Evolutionary conservation across 176 grass and related monocot species (phyloP), one percentile per base, ranked within the genome.

Genomic region (Puccinellia tenuiflora): DNA sequence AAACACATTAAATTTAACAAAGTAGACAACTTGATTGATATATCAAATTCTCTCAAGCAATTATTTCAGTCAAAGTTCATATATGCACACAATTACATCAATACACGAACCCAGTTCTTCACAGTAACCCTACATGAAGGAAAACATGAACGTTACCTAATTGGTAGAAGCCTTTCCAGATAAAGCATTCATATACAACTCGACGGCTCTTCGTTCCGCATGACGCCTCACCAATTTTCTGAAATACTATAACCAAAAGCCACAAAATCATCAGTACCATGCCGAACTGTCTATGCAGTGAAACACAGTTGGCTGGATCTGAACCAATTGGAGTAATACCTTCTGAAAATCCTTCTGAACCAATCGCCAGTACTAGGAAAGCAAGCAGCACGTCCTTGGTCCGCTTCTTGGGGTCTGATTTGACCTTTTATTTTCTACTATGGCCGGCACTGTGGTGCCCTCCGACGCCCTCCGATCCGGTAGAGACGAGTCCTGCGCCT

Each of bases 291-390:
- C 9, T 6, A 18, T 9, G 31, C 29, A 20, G 21, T 25, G 17
- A 72, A 62, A 42, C 55, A 57, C 5, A 14, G 1, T 13, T 18
- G 70, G 4, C 12, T 46, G 11, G 33, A 40, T 21, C 60, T 9
- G 26, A 25, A 75, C 16, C 6, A 66, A 91, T n/a, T n/a, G n/a
- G n/a, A n/a, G n/a, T n/a, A n/a, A n/a, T n/a, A n/a, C n/a, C n/a
- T n/a, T n/a, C n/a, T n/a, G n/a, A n/a, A n/a, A n/a, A n/a, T n/a
- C 92, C 83, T 91, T 94, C 28, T 85, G 83, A 18, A 82, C 76
- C 70, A n/a, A n/a, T 89, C 76, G 54, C 75, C 52, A 89, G 16
- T 11, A 34, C 16, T 10, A 65, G 62, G 62, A 65, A 65, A 16
- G 15, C 62, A 25, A 61, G 57, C 25, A 61, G 57, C 57, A 61